A percentile compares a stretch with the other conserved stretches of the same genome.
phyloP scores from a whole-genome alignment of 805 yeast species.

The Ogataea trehalophila region DNA sequence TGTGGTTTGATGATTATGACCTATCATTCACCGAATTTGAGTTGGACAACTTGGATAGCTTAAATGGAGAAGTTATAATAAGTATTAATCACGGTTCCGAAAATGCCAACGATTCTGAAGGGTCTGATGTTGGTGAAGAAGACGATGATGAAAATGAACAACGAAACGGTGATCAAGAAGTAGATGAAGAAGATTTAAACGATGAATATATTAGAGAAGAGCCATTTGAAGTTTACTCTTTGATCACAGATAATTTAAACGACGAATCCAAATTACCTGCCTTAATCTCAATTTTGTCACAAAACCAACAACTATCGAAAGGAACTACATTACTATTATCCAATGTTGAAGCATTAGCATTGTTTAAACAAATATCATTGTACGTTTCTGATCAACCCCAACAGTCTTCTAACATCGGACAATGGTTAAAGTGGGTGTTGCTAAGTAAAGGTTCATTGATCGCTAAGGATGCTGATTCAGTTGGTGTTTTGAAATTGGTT shows the following conservation, averaged over 20 bases:
- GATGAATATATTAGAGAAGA: conserved; percentile 21
- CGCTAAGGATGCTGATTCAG: conserved; percentile 45
- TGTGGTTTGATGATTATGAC: conserved; percentile 26
- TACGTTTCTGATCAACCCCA: conserved; percentile 49
- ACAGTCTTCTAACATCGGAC: conserved; percentile 35
- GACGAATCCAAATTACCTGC: conserved; percentile 14
- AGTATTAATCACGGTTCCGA: conserved; percentile 9
- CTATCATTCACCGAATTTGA: conserved; percentile 27
- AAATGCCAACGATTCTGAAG: background rate
- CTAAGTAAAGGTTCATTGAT: conserved; percentile 65
- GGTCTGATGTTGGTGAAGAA: conserved; percentile 9
- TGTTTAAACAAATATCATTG: conserved; percentile 45
- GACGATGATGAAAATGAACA: conserved; percentile 8
- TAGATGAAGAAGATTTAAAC: conserved; percentile 6
- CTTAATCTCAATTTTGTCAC: conserved; percentile 29
- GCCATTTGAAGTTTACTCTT: conserved; percentile 16
- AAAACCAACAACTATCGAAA: conserved; percentile 40
- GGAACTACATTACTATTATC: conserved; percentile 51
- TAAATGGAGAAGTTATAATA: conserved; percentile 17
- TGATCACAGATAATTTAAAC: conserved; percentile 20
- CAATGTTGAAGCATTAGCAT: conserved; percentile 34
- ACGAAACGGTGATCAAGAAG: conserved; percentile 1
- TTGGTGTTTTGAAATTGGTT: conserved; percentile 51
- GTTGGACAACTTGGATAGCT: conserved; percentile 27
- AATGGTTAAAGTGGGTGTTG: conserved; percentile 82